Evolutionary conservation across 768 basidiomycete species (phyloP), one percentile per base, ranked within the genome.

Genomic region (Lentinula boryana): DNA sequence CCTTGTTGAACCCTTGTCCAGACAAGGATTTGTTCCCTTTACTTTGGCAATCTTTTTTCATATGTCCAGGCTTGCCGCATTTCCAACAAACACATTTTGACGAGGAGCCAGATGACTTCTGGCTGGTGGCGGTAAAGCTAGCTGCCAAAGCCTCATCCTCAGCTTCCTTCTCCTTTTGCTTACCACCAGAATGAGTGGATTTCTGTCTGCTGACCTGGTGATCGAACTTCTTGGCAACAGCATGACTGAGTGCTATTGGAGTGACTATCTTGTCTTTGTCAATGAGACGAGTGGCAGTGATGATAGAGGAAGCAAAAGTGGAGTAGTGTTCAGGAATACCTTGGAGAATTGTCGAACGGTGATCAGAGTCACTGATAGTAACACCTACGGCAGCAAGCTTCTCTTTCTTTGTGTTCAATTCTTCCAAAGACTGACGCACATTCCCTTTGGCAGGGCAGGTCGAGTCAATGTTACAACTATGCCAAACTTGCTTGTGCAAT

Each of bases 261-360:
- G 58, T 58, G 12, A 70, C 65, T 1, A 60, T 63, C 32, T 61
- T 58, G 1, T 51, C 31, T 6, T 59, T 51, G 23, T 23, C 52
- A 54, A 33, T 57, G 43, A 41, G 9, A 35, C 58, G 43, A 10
- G 71, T 68, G 13, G 67, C 60, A 2, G 68, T 66, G 32, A 73
- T 59, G 46, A 63, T 62, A 18, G 15, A 58, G 0, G 71, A 71
- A 9, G 72, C 70, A 58, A 71, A 75, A 41, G 60, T 67, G 41
- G 72, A 62, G 0, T 72, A 65, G 56, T 60, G 60, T 6, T 23
- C 18, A 49, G 73, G 73, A 16, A 75, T 60, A 58, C 69, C 75
- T 2, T 66, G 64, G 2, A 74, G 64, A 31, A 76, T 73, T 5
- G 68, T 71, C 4, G 69, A 74, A 18, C 59, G 56, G 57, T 76